Percentiles rank a stretch among this genome's conserved stretches.
Evolutionary conservation across 352 stramenopile genomes (phyloP).

Genomic region (Pythium utonaiense): DNA sequence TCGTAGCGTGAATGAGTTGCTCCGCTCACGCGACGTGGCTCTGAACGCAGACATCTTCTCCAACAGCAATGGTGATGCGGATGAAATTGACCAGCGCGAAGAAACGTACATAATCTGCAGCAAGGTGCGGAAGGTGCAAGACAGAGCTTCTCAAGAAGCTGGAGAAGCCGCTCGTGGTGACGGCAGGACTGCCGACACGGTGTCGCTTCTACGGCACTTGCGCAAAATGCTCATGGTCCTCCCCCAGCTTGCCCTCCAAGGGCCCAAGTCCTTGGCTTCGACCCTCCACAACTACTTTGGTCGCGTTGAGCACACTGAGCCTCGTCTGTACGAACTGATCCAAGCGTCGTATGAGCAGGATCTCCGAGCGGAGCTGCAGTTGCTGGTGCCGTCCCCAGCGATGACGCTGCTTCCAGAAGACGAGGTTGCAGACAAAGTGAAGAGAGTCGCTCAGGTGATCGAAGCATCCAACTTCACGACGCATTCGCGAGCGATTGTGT

Average conservation of each 20-base stretch:
- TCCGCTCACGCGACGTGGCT: background rate
- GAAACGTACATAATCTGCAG: conserved; percentile 9
- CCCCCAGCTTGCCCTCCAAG: conserved; percentile 5
- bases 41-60: conserved; percentile 1
- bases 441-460: conserved; percentile 47
- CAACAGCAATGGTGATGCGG: background rate
- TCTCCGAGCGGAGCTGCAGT: conserved; percentile 30
- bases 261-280: background rate
- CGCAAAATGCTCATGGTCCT: conserved; percentile 17
- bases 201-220: conserved; percentile 15
- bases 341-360: conserved; percentile 23
- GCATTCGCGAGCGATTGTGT: conserved; percentile 72
- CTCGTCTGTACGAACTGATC: background rate
- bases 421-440: conserved; percentile 56
- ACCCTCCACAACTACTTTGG: conserved; percentile 10
- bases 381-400: conserved; percentile 26
- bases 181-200: background rate
- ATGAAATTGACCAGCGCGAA: conserved; percentile 8
- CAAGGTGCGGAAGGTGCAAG: conserved; percentile 14
- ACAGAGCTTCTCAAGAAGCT: background rate
- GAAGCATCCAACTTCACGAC: conserved; percentile 38
- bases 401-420: conserved; percentile 12
- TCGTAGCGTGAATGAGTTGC: background rate
- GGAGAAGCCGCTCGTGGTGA: too few relatives aligned
- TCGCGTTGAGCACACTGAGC: conserved; percentile 3